Percentiles rank a stretch among this genome's conserved stretches.
These are phyloP conservation scores for Delphinella strobiligena DNA, from an alignment of 2,329 filamentous ascomycete genomes.

Conservation along the genomic window DNA sequence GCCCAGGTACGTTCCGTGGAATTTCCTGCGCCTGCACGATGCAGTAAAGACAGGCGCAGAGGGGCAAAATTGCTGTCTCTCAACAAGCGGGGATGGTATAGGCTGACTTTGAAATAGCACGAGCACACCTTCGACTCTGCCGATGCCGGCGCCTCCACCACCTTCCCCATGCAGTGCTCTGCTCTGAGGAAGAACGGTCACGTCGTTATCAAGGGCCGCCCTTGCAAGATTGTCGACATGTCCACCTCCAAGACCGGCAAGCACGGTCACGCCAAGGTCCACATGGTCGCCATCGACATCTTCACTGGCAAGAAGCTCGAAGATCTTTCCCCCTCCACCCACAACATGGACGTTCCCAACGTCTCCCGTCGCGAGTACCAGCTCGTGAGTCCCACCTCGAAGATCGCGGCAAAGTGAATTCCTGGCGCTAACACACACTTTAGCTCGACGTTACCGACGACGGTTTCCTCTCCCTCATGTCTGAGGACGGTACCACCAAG, in stretches of 20 bases:
- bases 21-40: slow-evolving; percentile 2
- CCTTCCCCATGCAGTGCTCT: slow-evolving; percentile 98
- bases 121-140: slow-evolving; percentile 74
- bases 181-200: slow-evolving; percentile 98
- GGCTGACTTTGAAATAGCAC: slow-evolving; percentile 27
- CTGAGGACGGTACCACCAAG: slow-evolving; percentile 74
- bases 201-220: slow-evolving; percentile 96
- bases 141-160: slow-evolving; percentile 90
- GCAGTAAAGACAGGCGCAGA: too few species aligned
- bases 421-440: slow-evolving; percentile 12
- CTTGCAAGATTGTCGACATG: slow-evolving; percentile 99
- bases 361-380: slow-evolving; percentile 84
- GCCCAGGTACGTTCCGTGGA: slow-evolving; percentile 15
- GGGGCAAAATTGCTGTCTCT: too few species aligned
- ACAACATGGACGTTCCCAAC: slow-evolving; percentile 95
- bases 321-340: slow-evolving; percentile 95
- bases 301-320: slow-evolving; percentile 99
- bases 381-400: slow-evolving; percentile 56
- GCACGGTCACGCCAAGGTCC: slow-evolving; percentile 99
- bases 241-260: slow-evolving; percentile 99
- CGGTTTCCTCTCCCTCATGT: slow-evolving; percentile 89
- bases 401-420: neutral
- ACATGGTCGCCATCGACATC: slow-evolving; percentile 95
- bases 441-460: slow-evolving; percentile 91
- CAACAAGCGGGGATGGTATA: slow-evolving; percentile 1